Evolutionary conservation across 1,139 yeast genomes (phyloP).

Genomic region (Blastobotrys raffinosifermentans): DNA sequence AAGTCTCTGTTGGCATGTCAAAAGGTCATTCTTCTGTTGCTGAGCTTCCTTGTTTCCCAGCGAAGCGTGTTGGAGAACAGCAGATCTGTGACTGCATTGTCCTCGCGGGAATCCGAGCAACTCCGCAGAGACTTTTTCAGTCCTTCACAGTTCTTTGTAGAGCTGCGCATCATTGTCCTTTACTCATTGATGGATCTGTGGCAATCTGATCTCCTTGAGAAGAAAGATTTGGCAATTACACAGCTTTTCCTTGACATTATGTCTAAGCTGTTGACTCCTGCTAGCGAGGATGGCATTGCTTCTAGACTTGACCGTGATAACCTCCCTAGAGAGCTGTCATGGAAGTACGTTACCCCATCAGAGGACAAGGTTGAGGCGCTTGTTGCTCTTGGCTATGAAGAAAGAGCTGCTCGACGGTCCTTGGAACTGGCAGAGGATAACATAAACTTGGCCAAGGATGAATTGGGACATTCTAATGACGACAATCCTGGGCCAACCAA

Average conservation of each 20-base stretch:
- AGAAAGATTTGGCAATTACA: slow-evolving; percentile 19
- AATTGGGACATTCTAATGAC: background rate
- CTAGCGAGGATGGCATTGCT: slow-evolving; percentile 19
- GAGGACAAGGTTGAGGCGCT: slow-evolving; percentile 46
- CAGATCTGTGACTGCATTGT: slow-evolving; percentile 18
- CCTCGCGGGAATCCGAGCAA: slow-evolving; percentile 24
- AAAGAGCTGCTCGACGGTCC: slow-evolving; percentile 36
- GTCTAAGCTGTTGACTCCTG: slow-evolving; percentile 18
- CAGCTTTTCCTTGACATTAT: slow-evolving; percentile 21
- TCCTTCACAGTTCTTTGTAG: slow-evolving; percentile 30
- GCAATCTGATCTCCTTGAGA: slow-evolving; percentile 23
- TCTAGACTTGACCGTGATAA: slow-evolving; percentile 11
- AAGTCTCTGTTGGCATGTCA: slow-evolving; percentile 16
- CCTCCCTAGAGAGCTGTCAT: slow-evolving; percentile 25
- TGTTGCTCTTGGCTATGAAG: slow-evolving; percentile 41
- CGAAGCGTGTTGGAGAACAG: slow-evolving; percentile 21
- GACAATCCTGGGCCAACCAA: background rate
- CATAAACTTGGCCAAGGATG: slow-evolving; percentile 2
- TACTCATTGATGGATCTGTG: slow-evolving; percentile 23
- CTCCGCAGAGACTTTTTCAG: slow-evolving; percentile 26
- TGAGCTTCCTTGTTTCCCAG: slow-evolving; percentile 19
- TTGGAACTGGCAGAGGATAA: slow-evolving; percentile 17
- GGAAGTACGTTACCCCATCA: slow-evolving; percentile 48
- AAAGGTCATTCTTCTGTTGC: slow-evolving; percentile 19
- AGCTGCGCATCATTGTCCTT: slow-evolving; percentile 26